Evolutionary conservation across 2,329 filamentous ascomycete genomes (phyloP).

Genomic region (Pseudopyrenochaeta lycopersici): DNA sequence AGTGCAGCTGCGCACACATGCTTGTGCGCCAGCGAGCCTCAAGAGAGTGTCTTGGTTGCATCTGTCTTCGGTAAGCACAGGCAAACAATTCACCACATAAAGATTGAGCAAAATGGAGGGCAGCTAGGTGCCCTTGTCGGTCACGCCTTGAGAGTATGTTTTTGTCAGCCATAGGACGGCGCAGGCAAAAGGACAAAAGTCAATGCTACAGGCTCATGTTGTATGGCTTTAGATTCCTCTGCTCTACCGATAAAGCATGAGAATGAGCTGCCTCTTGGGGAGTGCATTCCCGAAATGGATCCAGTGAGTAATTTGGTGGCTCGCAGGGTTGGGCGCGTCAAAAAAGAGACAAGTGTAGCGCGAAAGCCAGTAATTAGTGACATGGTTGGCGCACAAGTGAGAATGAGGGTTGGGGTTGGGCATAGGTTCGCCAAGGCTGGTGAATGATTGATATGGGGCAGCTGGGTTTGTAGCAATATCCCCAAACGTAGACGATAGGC

Average conservation of each 20-base stretch:
- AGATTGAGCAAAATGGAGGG: background rate
- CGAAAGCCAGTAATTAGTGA: background rate
- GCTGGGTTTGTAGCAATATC: too few species aligned
- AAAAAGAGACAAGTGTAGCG: background rate
- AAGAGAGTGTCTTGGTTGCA: background rate
- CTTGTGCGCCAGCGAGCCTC: background rate
- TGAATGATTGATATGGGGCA: constrained; percentile 7
- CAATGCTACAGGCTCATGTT: background rate
- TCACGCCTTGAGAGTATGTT: constrained; percentile 41
- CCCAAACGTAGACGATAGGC: too few species aligned
- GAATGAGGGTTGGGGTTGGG: constrained; percentile 32
- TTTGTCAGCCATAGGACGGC: constrained; percentile 47
- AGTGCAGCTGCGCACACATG: constrained; percentile 4
- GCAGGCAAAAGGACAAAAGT: constrained; percentile 14
- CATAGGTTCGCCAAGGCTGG: constrained; percentile 26
- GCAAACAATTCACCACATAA: background rate
- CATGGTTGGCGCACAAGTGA: background rate
- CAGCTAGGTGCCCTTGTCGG: constrained; percentile 23
- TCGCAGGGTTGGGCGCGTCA: too few species aligned
- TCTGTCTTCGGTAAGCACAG: background rate
- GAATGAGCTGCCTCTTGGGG: too few species aligned
- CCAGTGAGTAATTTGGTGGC: too few species aligned
- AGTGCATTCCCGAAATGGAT: too few species aligned
- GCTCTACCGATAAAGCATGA: too few species aligned
- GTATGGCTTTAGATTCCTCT: background rate